phyloP scores from a whole-genome alignment of 148 eudicot species.

The Rheum nobile region DNA sequence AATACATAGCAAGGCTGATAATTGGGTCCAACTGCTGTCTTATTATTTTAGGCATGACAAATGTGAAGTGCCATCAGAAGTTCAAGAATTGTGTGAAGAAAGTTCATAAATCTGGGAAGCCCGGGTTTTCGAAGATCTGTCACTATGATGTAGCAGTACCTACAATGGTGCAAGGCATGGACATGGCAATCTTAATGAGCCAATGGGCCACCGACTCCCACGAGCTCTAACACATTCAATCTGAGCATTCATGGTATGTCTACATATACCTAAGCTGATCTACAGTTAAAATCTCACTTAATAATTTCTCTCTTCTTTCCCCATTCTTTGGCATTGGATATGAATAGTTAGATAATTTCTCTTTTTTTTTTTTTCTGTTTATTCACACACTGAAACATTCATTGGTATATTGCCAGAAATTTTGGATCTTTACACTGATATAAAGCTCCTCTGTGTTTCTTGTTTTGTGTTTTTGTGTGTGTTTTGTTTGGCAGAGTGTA shows the following conservation, averaged over 20 bases:
- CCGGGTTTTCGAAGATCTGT: conserved; percentile 66
- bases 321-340: conserved; percentile 1
- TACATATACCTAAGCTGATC: not conserved
- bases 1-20: not conserved
- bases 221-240: conserved; percentile 40
- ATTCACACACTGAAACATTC: not conserved
- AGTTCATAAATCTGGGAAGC: conserved; percentile 81
- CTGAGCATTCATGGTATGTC: not conserved
- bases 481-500: not conserved
- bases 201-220: conserved; percentile 24
- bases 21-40: not conserved
- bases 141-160: conserved; percentile 71
- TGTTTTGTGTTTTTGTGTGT: not conserved
- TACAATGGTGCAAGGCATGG: conserved; percentile 96
- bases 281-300: not conserved
- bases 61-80: conserved; percentile 83
- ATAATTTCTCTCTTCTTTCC: not conserved
- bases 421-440: not conserved
- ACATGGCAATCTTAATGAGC: conserved; percentile 84
- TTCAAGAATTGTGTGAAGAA: conserved; percentile 93
- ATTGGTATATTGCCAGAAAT: not conserved
- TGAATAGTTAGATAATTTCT: not conserved
- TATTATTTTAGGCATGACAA: conserved; percentile 53
- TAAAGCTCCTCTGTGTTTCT: not conserved
- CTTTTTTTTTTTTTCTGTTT: no score